These are phyloP conservation scores for Phytopythium cucurbitacearum DNA, from an alignment of 352 stramenopile species.

Conservation along the genomic window DNA sequence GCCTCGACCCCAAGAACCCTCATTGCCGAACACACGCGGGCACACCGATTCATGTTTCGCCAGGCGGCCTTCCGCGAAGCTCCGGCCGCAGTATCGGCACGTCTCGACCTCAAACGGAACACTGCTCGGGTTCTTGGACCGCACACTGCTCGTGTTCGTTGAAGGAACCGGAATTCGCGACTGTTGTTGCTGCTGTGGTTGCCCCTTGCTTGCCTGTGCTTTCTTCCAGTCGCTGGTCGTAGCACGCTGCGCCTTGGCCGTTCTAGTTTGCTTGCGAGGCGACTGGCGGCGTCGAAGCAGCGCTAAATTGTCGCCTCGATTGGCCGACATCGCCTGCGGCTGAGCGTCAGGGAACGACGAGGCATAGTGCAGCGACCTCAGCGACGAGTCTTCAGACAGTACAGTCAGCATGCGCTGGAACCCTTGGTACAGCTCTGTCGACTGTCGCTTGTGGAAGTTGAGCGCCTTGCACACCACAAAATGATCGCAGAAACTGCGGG, in stretches of 20 bases:
- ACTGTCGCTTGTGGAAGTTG: constrained; percentile 47
- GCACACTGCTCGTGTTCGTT: neutral
- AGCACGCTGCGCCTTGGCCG: neutral
- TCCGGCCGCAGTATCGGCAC: constrained; percentile 71
- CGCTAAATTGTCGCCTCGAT: constrained; percentile 37
- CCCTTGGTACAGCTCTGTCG: constrained; percentile 47
- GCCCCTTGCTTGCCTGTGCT: neutral
- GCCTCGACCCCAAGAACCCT: constrained; percentile 71
- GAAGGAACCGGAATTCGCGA: neutral
- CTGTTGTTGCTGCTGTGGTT: neutral
- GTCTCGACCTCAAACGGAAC: constrained; percentile 35
- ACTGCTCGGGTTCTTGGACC: neutral
- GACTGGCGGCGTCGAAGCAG: constrained; percentile 23
- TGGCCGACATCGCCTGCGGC: constrained; percentile 21
- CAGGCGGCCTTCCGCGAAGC: constrained; percentile 75
- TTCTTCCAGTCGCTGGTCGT: neutral
- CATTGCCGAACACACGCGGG: constrained; percentile 70
- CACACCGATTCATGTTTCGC: constrained; percentile 82
- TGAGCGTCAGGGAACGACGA: constrained; percentile 53
- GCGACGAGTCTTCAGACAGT: constrained; percentile 57
- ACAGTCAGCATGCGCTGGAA: constrained; percentile 63
- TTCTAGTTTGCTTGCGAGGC: neutral
- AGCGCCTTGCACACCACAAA: constrained; percentile 43
- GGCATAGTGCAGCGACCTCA: constrained; percentile 71
- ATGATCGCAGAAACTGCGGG: constrained; percentile 34